Base-by-base conservation (phyloP, 2,329 filamentous ascomycete genomes). In the Colletotrichum eremochloae region DNA sequence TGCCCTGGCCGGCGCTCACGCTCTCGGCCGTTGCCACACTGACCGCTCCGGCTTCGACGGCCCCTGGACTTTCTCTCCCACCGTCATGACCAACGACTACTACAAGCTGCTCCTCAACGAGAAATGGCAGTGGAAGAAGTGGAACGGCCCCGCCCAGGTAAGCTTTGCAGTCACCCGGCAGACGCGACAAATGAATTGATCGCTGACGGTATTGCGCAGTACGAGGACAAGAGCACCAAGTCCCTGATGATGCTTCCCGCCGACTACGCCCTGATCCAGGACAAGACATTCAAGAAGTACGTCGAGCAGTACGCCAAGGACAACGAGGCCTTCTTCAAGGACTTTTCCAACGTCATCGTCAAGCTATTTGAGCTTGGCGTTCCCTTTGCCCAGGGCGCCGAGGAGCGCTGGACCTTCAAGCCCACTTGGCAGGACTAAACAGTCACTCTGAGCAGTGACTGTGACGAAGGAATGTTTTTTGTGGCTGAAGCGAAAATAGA, bases 211-310 rank as follows among this genome's bases (percentile, higher is more conserved):
- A 50, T 36, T 72, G 44, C 74, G 75, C 71, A 97, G 89, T 96
- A 92, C 81, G 92, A 97, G 85, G 95, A 98, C 85, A 93, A 93
- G 86, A 90, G 87, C 80, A 94, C 92, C 79, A 95, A 97, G 89
- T 88, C 88, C 53, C 86, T 98, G 78, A 98, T 99, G 96, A 98
- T 99, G 96, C 87, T 99, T 82, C 96, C 96, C 65, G 93, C 94
- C 75, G 96, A 99, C 80, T 91, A 97, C 84, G 93, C 92, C 68
- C 87, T 98, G 68, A 85, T 97, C 79, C 90, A 95, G 85, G 96
- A 98, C 85, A 96, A 96, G 89, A 87, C 87, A 76, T 97, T 98
- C 88, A 91, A 89, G 84, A 86, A 89, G 79, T 91, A 89, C 79
- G 94, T 96, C 40, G 91, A 97, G 83, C 90, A 92, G 82, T 98